Percentiles rank a stretch among this genome's conserved stretches.
These are phyloP conservation scores for Fusarium austroafricanum DNA, from an alignment of 2,329 filamentous ascomycete genomes.

Conservation along the genomic window DNA sequence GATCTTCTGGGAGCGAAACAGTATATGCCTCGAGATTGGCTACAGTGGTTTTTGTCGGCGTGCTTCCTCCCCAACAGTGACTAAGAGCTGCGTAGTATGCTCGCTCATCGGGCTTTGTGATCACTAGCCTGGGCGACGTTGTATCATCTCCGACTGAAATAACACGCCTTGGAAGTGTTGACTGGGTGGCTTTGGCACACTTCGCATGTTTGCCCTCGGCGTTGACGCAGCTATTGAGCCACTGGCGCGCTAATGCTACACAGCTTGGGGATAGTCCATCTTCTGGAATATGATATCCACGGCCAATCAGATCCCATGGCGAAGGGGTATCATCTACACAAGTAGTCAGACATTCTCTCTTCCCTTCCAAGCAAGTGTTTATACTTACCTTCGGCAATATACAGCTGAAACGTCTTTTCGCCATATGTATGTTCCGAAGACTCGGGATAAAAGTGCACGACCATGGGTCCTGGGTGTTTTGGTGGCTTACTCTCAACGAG, in stretches of 20 bases:
- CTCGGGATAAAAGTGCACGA: neutral
- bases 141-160: neutral
- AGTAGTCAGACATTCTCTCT: neutral
- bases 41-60: constrained; percentile 4
- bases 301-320: neutral
- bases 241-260: neutral
- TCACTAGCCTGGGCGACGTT: neutral
- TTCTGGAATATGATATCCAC: neutral
- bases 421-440: neutral
- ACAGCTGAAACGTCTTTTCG: neutral
- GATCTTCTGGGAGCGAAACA: neutral
- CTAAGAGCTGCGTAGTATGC: constrained; percentile 6
- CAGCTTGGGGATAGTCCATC: neutral
- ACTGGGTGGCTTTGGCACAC: neutral
- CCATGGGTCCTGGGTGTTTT: constrained; percentile 1
- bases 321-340: neutral
- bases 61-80: constrained; percentile 15
- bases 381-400: neutral
- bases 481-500: neutral
- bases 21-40: constrained; percentile 7
- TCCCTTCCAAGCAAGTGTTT: too few species aligned
- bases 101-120: neutral
- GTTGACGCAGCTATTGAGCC: neutral
- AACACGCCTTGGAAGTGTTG: neutral
- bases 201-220: neutral